Evolutionary conservation across 441 rosid species (phyloP).

Genomic region (Hura crepitans): DNA sequence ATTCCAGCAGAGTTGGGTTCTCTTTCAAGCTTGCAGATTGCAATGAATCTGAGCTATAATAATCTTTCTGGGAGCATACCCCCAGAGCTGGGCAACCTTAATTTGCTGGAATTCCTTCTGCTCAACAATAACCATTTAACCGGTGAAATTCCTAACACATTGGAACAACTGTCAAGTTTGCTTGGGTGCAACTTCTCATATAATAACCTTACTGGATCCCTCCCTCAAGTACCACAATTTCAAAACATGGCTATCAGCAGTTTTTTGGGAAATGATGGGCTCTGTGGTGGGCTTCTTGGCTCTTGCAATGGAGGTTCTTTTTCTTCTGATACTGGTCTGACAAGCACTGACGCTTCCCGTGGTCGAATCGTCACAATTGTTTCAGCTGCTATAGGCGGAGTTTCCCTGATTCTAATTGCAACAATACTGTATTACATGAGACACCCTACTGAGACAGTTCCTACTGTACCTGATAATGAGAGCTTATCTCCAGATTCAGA

Average conservation of each 20-base stretch:
- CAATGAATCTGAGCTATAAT: conserved; percentile 84
- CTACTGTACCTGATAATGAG: conserved; percentile 50
- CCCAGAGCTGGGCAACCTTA: conserved; percentile 69
- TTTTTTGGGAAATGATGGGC: conserved; percentile 70
- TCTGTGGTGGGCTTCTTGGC: conserved; percentile 74
- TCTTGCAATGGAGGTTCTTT: conserved; percentile 45
- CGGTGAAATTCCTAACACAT: conserved; percentile 70
- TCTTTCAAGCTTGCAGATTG: conserved; percentile 89
- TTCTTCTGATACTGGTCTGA: conserved; percentile 35
- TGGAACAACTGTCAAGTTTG: conserved; percentile 73
- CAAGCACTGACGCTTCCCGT: conserved; percentile 33
- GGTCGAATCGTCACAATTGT: conserved; percentile 56
- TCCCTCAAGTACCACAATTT: conserved; percentile 55
- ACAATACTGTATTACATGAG: conserved; percentile 63
- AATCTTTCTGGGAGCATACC: conserved; percentile 66
- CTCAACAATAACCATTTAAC: conserved; percentile 77
- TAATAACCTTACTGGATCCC: conserved; percentile 73
- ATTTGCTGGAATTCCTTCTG: conserved; percentile 59
- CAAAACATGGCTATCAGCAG: conserved; percentile 69
- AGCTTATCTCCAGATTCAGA: conserved; percentile 47
- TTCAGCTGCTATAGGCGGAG: conserved; percentile 62
- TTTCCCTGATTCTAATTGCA: conserved; percentile 68
- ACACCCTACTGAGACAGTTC: conserved; percentile 43
- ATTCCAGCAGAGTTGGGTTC: conserved; percentile 72
- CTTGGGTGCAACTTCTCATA: conserved; percentile 87